Evolutionary conservation across 495 filamentous ascomycete genomes (phyloP), one percentile per base, ranked within the genome.

Genomic region (Parathielavia hyrcaniae): DNA sequence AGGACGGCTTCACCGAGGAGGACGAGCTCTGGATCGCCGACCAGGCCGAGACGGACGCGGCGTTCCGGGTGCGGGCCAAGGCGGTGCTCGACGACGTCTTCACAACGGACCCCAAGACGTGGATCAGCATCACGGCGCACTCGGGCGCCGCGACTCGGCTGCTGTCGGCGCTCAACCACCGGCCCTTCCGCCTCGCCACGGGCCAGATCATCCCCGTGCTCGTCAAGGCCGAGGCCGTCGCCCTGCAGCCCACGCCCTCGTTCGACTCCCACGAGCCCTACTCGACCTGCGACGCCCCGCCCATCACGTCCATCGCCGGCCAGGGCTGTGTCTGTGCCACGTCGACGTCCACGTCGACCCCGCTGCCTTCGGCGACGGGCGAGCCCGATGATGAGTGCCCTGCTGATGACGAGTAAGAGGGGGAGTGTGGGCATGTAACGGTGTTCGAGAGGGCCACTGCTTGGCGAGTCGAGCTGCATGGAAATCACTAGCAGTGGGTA

Each of bases 131-230:
- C 48, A 50, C 48, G 30, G 48, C 48, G 1, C 48, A 50, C 17
- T 50, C 48, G n/a, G 48, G 48, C n/a, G 17, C 17, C 32, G 20
- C 20, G n/a, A 22, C 10, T 7, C n/a, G 5, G 32, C 48, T 50
- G 6, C 32, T 36, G n/a, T 30, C 17, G 1, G 48, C 32, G 1
- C 30, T 50, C 3, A 35, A 35, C 17, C 48, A 50, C 32, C 48
- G 32, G n/a, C 30, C 32, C 9, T 20, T 36, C 32, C n/a, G 32
- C n/a, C 32, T 50, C n/a, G 30, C 48, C 8, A 35, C 48, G 30
- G 48, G 48, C n/a, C n/a, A 35, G n/a, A 50, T 50, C 32, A 36
- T 50, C 17, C 48, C 48, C 16, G 48, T 50, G 8, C 17, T 50
- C n/a, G 32, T 50, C 32, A 50, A 36, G 30, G 46, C 30, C 26